Evolutionary conservation across 352 stramenopile species (phyloP), one percentile per base, ranked within the genome.

Genomic region (Pythium rhizo-oryzae): DNA sequence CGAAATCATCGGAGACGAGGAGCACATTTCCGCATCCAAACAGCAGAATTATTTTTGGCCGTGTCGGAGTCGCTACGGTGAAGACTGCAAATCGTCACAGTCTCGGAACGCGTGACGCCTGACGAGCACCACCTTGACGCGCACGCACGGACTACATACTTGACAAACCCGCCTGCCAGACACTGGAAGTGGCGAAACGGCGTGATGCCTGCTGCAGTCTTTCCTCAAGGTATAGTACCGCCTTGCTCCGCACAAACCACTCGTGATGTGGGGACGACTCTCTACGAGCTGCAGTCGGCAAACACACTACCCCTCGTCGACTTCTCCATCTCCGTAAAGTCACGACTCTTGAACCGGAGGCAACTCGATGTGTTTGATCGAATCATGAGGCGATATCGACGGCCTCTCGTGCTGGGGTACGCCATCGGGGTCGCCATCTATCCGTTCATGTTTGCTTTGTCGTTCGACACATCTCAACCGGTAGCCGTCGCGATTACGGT

Each of bases 311-410:
- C 23, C 47, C 43, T 46, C 8, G 59, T 66, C 4, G 49, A 66
- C 35, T 41, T 66, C 4, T 66, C 59, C 1, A 44, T 50, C 49
- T 66, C 59, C 2, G n/a, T 66, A 0, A 59, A 59, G 47, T 66
- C 59, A n/a, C n/a, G 49, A 24, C 41, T 53, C 1, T 33, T 65
- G 44, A 55, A 12, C 18, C 19, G 58, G 2, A 24, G 44, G 19
- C 58, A 57, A 11, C 58, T 65, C 2, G 44, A 56, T 23, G 15
- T 30, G 2, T 57, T 65, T 13, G 58, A 65, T 16, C 4, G 9
- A 25, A 28, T 57, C 28, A 54, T 53, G 24, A 2, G 56, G 16
- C 24, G 56, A 0, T 62, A 33, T 30, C 23, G 56, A 37, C 23
- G 8, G 3, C 56, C 56, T 8, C 56, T 62, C 19, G 39, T 54